phyloP scores from a whole-genome alignment of 805 yeast species.

The Kazachstania viticola region DNA sequence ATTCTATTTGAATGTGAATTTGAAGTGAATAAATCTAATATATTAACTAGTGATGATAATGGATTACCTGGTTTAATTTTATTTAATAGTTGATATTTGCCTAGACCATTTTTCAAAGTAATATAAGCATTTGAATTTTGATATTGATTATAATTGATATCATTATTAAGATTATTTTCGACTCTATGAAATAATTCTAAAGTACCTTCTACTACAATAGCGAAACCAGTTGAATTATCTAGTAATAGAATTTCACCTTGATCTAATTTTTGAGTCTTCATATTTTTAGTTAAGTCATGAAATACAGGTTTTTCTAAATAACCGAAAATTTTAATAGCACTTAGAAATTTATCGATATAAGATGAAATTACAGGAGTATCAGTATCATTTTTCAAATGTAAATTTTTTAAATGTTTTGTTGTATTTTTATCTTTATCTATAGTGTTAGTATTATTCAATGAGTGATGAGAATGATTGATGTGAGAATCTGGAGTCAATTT shows the following conservation, averaged over 20 bases:
- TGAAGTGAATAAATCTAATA: conserved; percentile 60
- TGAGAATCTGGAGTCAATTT: conserved; percentile 11
- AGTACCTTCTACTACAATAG: conserved; percentile 86
- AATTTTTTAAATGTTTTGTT: neutral
- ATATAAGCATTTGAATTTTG: conserved; percentile 9
- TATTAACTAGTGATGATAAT: conserved; percentile 68
- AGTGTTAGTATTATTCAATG: neutral
- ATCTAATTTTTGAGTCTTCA: conserved; percentile 77
- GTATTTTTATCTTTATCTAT: neutral
- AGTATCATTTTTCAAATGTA: conserved; percentile 1
- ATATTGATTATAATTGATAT: conserved; percentile 1
- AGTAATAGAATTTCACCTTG: conserved; percentile 66
- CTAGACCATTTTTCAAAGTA: conserved; percentile 16
- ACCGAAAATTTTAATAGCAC: conserved; percentile 90
- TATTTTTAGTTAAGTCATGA: conserved; percentile 82
- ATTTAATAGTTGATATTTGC: conserved; percentile 60
- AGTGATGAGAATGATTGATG: neutral
- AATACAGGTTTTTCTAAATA: conserved; percentile 83
- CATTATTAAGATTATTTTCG: conserved; percentile 16
- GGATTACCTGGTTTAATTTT: conserved; percentile 80
- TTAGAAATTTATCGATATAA: conserved; percentile 77
- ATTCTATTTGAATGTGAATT: neutral
- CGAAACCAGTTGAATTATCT: conserved; percentile 71
- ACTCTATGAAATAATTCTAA: conserved; percentile 65
- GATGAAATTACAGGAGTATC: conserved; percentile 43